Conservation (phyloP, 2,329 filamentous ascomycete species). For the Penicillium sp. region DNA sequence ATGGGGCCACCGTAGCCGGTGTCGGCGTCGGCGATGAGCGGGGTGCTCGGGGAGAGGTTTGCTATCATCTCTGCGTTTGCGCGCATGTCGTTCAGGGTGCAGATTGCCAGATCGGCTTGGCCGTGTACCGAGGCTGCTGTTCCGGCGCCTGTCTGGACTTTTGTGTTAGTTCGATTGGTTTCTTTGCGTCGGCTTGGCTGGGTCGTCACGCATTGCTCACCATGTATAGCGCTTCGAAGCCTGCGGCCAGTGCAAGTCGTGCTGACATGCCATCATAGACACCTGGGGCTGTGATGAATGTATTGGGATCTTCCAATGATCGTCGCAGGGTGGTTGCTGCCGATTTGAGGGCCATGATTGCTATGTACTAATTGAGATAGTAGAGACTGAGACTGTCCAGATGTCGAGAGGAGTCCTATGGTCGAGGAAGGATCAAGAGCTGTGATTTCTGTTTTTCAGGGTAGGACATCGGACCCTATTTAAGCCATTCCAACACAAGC, state of each 20-base stretch:
- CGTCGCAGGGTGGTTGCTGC: slow-evolving; percentile 35
- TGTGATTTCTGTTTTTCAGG: no score
- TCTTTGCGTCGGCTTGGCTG: background rate
- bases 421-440: no score
- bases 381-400: background rate
- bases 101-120: slow-evolving; percentile 50
- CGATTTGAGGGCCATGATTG: slow-evolving; percentile 25
- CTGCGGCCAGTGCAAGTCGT: slow-evolving; percentile 47
- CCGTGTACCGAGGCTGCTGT: slow-evolving; percentile 49
- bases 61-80: slow-evolving; percentile 54
- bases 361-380: background rate
- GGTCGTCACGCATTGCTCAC: slow-evolving; percentile 28
- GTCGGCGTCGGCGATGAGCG: slow-evolving; percentile 54
- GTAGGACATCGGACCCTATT: background rate
- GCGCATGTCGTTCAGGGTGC: slow-evolving; percentile 52
- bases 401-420: background rate
- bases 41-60: slow-evolving; percentile 47
- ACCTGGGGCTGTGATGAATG: slow-evolving; percentile 47
- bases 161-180: background rate
- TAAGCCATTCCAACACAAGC: slow-evolving; percentile 8
- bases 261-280: slow-evolving; percentile 53
- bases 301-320: slow-evolving; percentile 31
- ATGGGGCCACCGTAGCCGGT: slow-evolving; percentile 54
- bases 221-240: slow-evolving; percentile 53
- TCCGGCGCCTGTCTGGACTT: slow-evolving; percentile 50